Base-by-base conservation (phyloP, 345 rosid species). In the Clarkia xantiana region DNA sequence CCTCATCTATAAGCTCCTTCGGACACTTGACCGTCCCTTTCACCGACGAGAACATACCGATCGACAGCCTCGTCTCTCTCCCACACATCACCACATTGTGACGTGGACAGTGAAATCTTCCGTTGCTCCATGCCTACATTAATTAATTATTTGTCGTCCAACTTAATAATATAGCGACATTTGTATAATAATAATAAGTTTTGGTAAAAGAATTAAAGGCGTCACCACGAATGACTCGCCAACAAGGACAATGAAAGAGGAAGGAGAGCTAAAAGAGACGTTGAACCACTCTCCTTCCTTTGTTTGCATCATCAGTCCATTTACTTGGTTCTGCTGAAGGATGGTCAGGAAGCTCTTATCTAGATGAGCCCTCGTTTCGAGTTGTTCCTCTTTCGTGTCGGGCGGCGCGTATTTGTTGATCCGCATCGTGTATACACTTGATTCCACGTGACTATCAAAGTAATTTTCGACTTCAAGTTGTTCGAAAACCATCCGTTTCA, bases 1-100 rank as follows among this genome's bases (percentile, higher is more conserved):
- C 47, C 51, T 71, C 58, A 49, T 67, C 70, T 4, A 67, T 52
- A 9, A 67, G 15, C 47, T 67, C 72, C 3, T 44, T 9, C 9
- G 72, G 71, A 6, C 60, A 58, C 14, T 61, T 17, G 11, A 67
- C 23, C 9, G 36, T 58, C 9, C 62, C 67, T 44, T 49, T 63
- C 1, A 48, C 44, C 22, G 25, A 9, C 1, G 72, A 56, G 56
- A 71, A 63, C 47, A 61, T 47, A 9, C 59, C 76, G n/a, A 53
- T 10, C 0, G 71, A 60, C 42, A 56, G 57, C 45, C 76, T 63
- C 12, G 51, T 5, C 56, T 45, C 42, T 10, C 8, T 13, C 17
- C 56, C 62, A 0, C 20, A 43, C 39, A 59, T 15, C 56, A 38
- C 45, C n/a, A 44, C 62, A 20, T 14, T 44, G 51, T 59, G 62